These are phyloP conservation scores for Phytophthora ramorum DNA, from an alignment of 352 stramenopile species.

Conservation along the genomic window DNA sequence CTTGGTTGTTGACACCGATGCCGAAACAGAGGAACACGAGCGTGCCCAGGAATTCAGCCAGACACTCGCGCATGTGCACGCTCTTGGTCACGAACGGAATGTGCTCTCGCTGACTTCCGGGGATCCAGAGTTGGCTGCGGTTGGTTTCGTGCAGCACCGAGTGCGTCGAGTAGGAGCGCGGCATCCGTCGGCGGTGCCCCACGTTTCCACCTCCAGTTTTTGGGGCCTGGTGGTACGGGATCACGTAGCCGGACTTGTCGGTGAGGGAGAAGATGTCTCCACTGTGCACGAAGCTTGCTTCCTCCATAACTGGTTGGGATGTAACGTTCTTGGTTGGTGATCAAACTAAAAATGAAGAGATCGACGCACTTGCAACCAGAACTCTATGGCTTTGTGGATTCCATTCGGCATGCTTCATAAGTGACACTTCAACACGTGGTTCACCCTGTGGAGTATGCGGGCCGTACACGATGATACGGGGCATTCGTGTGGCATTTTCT, in stretches of 20 bases:
- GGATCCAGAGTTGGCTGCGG: constrained; percentile 23
- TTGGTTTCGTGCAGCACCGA: constrained; percentile 37
- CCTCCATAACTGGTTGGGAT: constrained; percentile 18
- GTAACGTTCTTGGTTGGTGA: neutral
- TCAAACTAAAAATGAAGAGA: constrained; percentile 19
- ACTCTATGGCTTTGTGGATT: constrained; percentile 1
- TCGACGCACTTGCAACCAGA: neutral
- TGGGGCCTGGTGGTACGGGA: constrained; percentile 8
- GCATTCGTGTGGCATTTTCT: constrained; percentile 13
- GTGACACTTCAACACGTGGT: constrained; percentile 28
- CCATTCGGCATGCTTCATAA: constrained; percentile 8
- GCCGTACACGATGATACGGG: constrained; percentile 14
- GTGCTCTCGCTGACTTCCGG: constrained; percentile 15
- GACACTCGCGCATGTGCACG: constrained; percentile 35
- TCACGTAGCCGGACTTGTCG: constrained; percentile 37
- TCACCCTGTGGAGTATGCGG: constrained; percentile 15
- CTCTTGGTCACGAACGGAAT: constrained; percentile 37
- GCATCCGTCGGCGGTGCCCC: constrained; percentile 17
- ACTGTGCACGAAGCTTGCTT: constrained; percentile 29
- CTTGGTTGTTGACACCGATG: constrained; percentile 33
- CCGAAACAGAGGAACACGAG: constrained; percentile 31
- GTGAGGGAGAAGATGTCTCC: constrained; percentile 39
- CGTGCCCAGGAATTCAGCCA: too few relatives aligned
- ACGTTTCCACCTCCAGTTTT: constrained; percentile 14
- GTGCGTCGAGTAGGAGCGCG: constrained; percentile 21